These are phyloP conservation scores for Chaetomium sp. DNA, from an alignment of 2,329 filamentous ascomycete genomes.

Conservation along the genomic window DNA sequence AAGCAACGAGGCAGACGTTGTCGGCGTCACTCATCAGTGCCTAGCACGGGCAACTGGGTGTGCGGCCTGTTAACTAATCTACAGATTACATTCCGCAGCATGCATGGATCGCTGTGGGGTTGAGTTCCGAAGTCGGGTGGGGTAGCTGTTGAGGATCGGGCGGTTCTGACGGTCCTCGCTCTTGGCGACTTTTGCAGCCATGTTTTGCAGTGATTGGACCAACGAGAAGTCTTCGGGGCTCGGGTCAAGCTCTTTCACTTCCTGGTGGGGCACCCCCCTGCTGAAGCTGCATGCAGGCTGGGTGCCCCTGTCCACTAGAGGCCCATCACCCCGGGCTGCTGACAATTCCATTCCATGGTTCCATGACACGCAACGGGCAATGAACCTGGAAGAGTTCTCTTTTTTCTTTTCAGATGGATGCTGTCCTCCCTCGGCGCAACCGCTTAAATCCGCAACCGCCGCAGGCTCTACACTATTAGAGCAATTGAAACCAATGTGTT, in stretches of 20 bases:
- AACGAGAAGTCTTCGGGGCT: neutral
- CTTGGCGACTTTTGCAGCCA: conserved; percentile 1
- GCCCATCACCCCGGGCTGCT: conserved; percentile 19
- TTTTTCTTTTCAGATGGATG: conserved; percentile 2
- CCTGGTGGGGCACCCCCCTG: neutral
- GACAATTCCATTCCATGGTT: conserved; percentile 29
- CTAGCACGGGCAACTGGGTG: neutral
- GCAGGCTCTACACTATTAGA: neutral
- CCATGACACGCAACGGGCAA: no score
- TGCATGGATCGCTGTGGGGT: conserved; percentile 12
- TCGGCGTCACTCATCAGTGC: neutral
- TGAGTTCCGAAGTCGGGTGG: conserved; percentile 26
- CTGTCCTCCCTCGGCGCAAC: neutral
- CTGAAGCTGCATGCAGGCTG: conserved; percentile 27
- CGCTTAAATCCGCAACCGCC: neutral
- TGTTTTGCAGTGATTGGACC: neutral
- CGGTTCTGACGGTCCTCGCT: conserved; percentile 11
- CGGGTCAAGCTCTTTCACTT: neutral
- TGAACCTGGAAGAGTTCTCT: no score
- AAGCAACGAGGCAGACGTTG: conserved; percentile 15
- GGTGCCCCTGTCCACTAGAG: conserved; percentile 11
- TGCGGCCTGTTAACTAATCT: no score
- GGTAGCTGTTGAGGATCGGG: neutral
- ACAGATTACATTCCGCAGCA: no score
- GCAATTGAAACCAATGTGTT: neutral